These are phyloP conservation scores for Globisporangium nagaii DNA, from an alignment of 352 stramenopile species.

Conservation along the genomic window DNA sequence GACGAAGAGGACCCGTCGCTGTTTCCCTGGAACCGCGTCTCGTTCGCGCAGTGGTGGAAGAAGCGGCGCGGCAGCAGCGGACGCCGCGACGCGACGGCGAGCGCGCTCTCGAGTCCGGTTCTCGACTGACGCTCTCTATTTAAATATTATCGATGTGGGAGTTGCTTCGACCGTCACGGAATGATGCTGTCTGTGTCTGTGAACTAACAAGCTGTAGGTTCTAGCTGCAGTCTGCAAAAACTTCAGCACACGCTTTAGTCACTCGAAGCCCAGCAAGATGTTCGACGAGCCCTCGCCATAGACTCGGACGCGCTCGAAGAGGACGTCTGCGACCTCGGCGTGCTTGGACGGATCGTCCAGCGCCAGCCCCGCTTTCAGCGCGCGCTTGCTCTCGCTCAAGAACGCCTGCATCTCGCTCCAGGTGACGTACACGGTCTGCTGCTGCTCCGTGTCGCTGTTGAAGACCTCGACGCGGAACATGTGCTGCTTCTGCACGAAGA, in stretches of 20 bases:
- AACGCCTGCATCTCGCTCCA: constrained; percentile 52
- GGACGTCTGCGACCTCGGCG: constrained; percentile 42
- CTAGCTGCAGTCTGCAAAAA: background rate
- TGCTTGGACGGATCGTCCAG: constrained; percentile 24
- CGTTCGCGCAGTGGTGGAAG: constrained; percentile 75
- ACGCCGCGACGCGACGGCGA: constrained; percentile 12
- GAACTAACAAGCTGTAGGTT: too few species aligned
- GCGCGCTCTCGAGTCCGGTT: constrained; percentile 10
- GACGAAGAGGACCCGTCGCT: constrained; percentile 33
- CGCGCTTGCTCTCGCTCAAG: constrained; percentile 41
- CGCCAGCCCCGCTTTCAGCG: constrained; percentile 9
- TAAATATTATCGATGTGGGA: too few species aligned
- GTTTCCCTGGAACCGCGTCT: constrained; percentile 73
- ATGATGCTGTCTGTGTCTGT: too few species aligned
- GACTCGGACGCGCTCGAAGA: constrained; percentile 59
- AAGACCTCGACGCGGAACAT: constrained; percentile 74
- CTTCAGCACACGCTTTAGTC: constrained; percentile 2
- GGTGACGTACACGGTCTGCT: constrained; percentile 73
- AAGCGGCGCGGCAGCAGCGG: constrained; percentile 19
- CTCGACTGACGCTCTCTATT: constrained; percentile 7
- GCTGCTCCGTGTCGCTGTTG: constrained; percentile 73
- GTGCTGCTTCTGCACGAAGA: constrained; percentile 53
- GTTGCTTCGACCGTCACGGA: too few species aligned
- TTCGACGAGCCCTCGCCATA: constrained; percentile 44
- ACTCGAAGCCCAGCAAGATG: constrained; percentile 63